These are phyloP conservation scores for Sphagnum fallax DNA, from an alignment of 228 moss, liverwort and hornwort genomes.

Conservation along the genomic window DNA sequence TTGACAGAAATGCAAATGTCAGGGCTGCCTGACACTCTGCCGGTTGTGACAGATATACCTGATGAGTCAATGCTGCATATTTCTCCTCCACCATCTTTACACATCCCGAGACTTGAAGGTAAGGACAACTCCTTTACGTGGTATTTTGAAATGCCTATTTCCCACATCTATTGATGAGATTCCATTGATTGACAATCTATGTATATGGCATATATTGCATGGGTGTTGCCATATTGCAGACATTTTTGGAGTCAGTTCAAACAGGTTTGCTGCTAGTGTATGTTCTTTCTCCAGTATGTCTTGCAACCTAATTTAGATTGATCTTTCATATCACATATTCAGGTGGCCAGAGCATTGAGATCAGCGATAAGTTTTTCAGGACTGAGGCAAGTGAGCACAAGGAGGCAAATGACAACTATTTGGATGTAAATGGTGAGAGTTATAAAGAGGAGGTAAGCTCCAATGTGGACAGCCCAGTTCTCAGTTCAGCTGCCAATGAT, in stretches of 20 bases:
- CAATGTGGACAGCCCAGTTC: slow-evolving; percentile 33
- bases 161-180: background rate
- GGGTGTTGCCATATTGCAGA: background rate
- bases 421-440: slow-evolving; percentile 39
- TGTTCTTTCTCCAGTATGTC: no score
- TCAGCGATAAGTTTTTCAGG: slow-evolving; percentile 8
- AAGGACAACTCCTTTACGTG: background rate
- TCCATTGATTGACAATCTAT: background rate
- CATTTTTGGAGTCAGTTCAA: background rate
- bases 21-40: slow-evolving; percentile 29
- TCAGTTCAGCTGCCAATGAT: slow-evolving; percentile 46
- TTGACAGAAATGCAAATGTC: slow-evolving; percentile 80
- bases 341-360: slow-evolving; percentile 29
- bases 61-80: slow-evolving; percentile 16
- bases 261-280: no score
- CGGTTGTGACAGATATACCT: slow-evolving; percentile 22
- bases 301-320: background rate
- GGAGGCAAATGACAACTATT: slow-evolving; percentile 33
- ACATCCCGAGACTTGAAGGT: slow-evolving; percentile 44
- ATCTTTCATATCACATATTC: background rate
- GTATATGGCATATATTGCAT: background rate
- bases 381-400: slow-evolving; percentile 11
- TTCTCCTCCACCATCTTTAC: slow-evolving; percentile 15
- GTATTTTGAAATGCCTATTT: background rate
- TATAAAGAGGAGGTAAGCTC: slow-evolving; percentile 37